Evolutionary conservation across 345 rosid species (phyloP), one percentile per base, ranked within the genome.

Genomic region (Jatropha curcas): DNA sequence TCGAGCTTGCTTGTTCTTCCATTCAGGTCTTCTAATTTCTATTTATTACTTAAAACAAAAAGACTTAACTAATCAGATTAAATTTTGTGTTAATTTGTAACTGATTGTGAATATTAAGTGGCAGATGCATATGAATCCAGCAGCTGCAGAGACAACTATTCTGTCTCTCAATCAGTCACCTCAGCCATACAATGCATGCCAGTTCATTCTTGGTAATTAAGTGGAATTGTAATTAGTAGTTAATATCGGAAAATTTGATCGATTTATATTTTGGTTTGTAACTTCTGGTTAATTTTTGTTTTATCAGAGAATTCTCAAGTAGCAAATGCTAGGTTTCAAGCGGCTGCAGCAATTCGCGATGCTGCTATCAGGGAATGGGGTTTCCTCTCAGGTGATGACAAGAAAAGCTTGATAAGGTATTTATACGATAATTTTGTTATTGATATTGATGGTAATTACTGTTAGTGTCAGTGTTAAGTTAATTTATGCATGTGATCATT

Each of bases 351-450:
- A 67, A 87, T 95, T 76, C 94, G 89, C 37, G 96, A 92, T 83
- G 97, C 99, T 63, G 97, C 99, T 60, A 84, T 92, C 55, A 87
- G 98, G 85, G 99, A 95, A 80, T 95, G 99, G 99, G 70, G 88
- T 79, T 86, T 87, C 73, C 97, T 95, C 52, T 60, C 92, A 22
- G 67, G 70, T 67, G 93, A 91, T 71, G 97, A 91, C 70, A 88
- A 84, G 79, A 89, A 82, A 79, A 85, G 86, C 78, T 86, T 95
- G 86, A 84, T 95, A 55, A 88, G 89, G 99, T 91, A 65, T 51
- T 39, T 58, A 62, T 66, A 46, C 57, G n/a, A n/a, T n/a, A n/a
- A n/a, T n/a, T n/a, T n/a, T n/a, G n/a, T n/a, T n/a, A n/a, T n/a
- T n/a, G n/a, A n/a, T n/a, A n/a, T n/a, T n/a, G n/a, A n/a, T n/a